Conservation (phyloP, 2,329 filamentous ascomycete species). For the Pestalotiopsis sp. region DNA sequence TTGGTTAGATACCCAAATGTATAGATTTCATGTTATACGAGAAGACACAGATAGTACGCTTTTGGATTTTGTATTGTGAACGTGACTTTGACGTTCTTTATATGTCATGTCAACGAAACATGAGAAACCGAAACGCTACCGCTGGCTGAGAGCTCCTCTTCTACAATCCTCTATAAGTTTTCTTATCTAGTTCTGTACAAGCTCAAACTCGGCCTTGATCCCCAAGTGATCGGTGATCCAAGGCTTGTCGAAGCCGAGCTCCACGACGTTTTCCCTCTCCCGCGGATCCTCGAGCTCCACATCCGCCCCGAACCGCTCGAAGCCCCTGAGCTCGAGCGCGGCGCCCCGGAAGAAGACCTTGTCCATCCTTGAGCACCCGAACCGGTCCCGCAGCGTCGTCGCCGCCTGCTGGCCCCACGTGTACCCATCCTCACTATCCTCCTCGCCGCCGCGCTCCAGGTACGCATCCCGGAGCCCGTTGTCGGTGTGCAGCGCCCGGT, state of each 20-base stretch:
- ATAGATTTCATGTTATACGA: too few species aligned
- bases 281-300: slow-evolving; percentile 37
- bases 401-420: slow-evolving; percentile 57
- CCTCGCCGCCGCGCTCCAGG: slow-evolving; percentile 46
- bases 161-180: neutral
- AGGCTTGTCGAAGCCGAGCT: slow-evolving; percentile 34
- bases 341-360: slow-evolving; percentile 45
- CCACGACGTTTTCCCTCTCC: slow-evolving; percentile 22
- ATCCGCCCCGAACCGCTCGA: slow-evolving; percentile 47
- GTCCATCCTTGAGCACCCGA: slow-evolving; percentile 53
- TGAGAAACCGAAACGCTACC: too few species aligned
- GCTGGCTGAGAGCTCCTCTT: too few species aligned
- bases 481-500: slow-evolving; percentile 43
- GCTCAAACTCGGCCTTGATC: slow-evolving; percentile 32
- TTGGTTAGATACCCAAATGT: too few species aligned
- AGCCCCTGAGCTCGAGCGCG: slow-evolving; percentile 23
- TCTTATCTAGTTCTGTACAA: neutral
- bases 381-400: slow-evolving; percentile 36
- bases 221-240: slow-evolving; percentile 53
- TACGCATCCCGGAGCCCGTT: slow-evolving; percentile 52
- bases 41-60: too few species aligned
- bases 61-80: too few species aligned
- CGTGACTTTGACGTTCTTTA: too few species aligned
- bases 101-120: too few species aligned
- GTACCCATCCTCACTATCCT: slow-evolving; percentile 46